These are phyloP conservation scores for Eutrema heterophyllum DNA, from an alignment of 345 rosid species.

Conservation along the genomic window DNA sequence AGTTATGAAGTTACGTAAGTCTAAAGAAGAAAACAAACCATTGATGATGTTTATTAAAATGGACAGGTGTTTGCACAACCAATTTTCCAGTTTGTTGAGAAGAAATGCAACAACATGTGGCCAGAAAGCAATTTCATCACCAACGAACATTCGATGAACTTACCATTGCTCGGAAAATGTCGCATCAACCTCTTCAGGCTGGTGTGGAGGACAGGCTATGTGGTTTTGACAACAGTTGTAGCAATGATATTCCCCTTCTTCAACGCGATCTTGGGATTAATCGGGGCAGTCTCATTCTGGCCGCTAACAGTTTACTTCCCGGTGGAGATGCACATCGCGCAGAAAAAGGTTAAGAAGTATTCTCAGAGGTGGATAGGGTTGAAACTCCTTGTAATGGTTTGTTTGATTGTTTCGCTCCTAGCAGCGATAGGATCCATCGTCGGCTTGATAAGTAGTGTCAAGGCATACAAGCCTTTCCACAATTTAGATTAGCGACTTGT, in stretches of 20 bases:
- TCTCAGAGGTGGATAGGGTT: constrained; percentile 65
- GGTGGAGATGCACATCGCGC: constrained; percentile 70
- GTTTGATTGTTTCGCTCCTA: constrained; percentile 54
- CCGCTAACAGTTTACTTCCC: constrained; percentile 89
- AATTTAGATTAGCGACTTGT: constrained; percentile 2
- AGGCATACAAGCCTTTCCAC: constrained; percentile 65
- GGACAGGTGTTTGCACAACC: constrained; percentile 77
- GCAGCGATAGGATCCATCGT: constrained; percentile 76
- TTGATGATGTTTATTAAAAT: neutral
- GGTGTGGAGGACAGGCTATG: constrained; percentile 72
- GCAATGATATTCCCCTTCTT: constrained; percentile 94
- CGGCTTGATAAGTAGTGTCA: constrained; percentile 52
- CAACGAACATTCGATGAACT: constrained; percentile 30
- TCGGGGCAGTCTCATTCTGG: constrained; percentile 80
- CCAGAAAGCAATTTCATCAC: constrained; percentile 60
- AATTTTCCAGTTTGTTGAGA: constrained; percentile 55
- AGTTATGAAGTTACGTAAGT: neutral
- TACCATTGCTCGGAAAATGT: constrained; percentile 45
- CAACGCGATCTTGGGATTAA: constrained; percentile 75
- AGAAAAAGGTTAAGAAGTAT: constrained; percentile 42
- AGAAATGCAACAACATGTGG: constrained; percentile 40
- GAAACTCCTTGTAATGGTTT: constrained; percentile 46
- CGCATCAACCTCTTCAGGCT: constrained; percentile 54
- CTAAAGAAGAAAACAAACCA: neutral
- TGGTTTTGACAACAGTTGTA: constrained; percentile 47